Percentiles rank a stretch among this genome's conserved stretches.
Conservation (phyloP, 2,329 filamentous ascomycete species). For the Beauveria rudraprayagi region DNA sequence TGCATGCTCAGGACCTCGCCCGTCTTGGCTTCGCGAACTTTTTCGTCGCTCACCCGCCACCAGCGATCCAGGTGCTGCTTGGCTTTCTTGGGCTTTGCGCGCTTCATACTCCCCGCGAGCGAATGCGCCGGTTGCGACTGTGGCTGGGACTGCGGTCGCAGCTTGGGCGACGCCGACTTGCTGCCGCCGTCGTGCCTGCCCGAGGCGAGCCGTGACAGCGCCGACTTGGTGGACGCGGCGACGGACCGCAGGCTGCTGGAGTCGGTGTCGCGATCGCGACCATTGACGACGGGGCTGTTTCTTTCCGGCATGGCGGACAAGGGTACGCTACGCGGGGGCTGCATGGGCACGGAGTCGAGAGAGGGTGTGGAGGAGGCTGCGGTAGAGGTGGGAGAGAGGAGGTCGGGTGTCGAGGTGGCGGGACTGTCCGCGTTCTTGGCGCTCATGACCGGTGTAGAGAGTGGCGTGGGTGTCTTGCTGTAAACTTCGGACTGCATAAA, state of each 20-base stretch:
- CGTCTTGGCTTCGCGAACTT: constrained; percentile 90
- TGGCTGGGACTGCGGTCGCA: constrained; percentile 14
- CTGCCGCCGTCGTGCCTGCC: constrained; percentile 23
- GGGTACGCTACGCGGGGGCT: constrained; percentile 25
- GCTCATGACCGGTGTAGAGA: constrained; percentile 38
- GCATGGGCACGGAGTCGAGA: constrained; percentile 22
- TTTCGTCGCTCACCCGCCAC: constrained; percentile 98
- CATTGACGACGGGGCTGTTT: constrained; percentile 20
- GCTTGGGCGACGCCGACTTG: constrained; percentile 15
- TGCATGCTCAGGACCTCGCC: constrained; percentile 88
- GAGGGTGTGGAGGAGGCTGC: constrained; percentile 30
- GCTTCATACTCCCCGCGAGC: constrained; percentile 17
- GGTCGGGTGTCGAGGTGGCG: constrained; percentile 38
- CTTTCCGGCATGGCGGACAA: constrained; percentile 13
- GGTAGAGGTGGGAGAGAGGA: constrained; percentile 31
- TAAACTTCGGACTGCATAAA: constrained; percentile 71
- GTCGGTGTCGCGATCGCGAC: constrained; percentile 37
- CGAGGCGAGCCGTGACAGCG: constrained; percentile 40
- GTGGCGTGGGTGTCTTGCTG: constrained; percentile 51
- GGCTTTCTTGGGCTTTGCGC: constrained; percentile 43
- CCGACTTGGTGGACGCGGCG: constrained; percentile 47
- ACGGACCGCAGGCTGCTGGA: constrained; percentile 47
- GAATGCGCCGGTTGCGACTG: constrained; percentile 10
- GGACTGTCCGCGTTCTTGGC: constrained; percentile 34
- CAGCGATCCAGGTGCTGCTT: constrained; percentile 60